Percentiles rank a stretch among this genome's conserved stretches.
These are phyloP conservation scores for Wickerhamomyces ciferrii DNA, from an alignment of 805 yeast species.

Conservation along the genomic window DNA sequence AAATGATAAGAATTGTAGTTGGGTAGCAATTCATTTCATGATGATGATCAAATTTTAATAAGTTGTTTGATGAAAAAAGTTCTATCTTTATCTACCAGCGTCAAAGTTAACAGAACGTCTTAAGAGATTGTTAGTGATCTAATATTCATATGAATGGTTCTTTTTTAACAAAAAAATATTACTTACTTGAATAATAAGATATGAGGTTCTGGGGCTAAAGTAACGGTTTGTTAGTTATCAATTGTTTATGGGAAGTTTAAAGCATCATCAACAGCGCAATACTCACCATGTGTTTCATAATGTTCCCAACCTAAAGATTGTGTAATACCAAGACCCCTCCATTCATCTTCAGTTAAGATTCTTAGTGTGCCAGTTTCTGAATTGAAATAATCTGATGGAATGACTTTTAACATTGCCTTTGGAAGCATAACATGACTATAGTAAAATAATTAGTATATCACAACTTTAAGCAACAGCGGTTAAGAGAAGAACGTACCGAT, in stretches of 20 bases:
- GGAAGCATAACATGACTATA: constrained; percentile 92
- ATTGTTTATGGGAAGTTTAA: background rate
- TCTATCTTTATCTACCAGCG: constrained; percentile 20
- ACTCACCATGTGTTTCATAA: constrained; percentile 78
- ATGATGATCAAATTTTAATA: background rate
- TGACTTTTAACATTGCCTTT: constrained; percentile 87
- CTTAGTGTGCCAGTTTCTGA: constrained; percentile 92
- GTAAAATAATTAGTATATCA: background rate
- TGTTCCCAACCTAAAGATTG: constrained; percentile 98
- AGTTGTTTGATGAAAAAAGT: background rate
- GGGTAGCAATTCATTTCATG: background rate
- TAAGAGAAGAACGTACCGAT: constrained; percentile 35
- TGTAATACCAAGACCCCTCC: constrained; percentile 98
- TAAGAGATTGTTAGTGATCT: background rate
- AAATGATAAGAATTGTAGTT: no score
- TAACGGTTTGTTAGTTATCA: constrained; percentile 10
- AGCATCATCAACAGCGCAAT: no score
- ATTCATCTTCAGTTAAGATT: constrained; percentile 89
- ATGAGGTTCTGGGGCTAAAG: constrained; percentile 90
- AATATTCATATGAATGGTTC: no score
- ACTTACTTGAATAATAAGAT: constrained; percentile 70
- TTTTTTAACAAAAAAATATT: background rate
- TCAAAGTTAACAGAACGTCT: constrained; percentile 57
- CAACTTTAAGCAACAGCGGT: background rate
- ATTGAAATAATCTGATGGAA: constrained; percentile 91